These are phyloP conservation scores for Podosphaera aphanis DNA, from an alignment of 2,329 filamentous ascomycete species.

Conservation along the genomic window DNA sequence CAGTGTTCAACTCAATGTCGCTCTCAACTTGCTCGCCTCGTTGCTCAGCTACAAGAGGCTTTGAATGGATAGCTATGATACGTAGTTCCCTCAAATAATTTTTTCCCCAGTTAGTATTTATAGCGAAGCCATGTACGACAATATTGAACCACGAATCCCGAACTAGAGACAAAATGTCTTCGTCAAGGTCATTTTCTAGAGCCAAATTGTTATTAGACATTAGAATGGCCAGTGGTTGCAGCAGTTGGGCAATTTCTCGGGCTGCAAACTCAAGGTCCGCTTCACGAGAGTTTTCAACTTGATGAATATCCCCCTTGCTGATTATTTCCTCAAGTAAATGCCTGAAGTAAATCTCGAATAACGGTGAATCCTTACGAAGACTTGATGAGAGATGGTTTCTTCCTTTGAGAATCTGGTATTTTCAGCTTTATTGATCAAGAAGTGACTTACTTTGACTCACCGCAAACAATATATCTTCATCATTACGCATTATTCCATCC, in stretches of 20 bases:
- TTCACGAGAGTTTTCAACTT: slow-evolving; percentile 47
- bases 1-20: slow-evolving; percentile 88
- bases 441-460: slow-evolving; percentile 23
- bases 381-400: slow-evolving; percentile 54
- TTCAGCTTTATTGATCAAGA: neutral
- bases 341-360: slow-evolving; percentile 65
- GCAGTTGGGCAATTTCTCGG: slow-evolving; percentile 64
- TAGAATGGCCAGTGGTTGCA: slow-evolving; percentile 69
- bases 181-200: slow-evolving; percentile 25
- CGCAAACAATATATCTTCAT: slow-evolving; percentile 43
- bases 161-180: slow-evolving; percentile 49
- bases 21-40: slow-evolving; percentile 78
- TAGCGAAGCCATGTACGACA: slow-evolving; percentile 72
- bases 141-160: slow-evolving; percentile 98
- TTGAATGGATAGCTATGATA: slow-evolving; percentile 66
- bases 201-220: slow-evolving; percentile 42
- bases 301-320: slow-evolving; percentile 68
- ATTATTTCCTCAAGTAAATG: slow-evolving; percentile 72
- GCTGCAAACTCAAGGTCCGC: slow-evolving; percentile 64
- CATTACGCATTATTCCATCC: slow-evolving; percentile 46
- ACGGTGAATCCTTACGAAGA: slow-evolving; percentile 41
- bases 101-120: slow-evolving; percentile 48
- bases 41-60: slow-evolving; percentile 69
- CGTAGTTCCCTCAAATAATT: slow-evolving; percentile 55
- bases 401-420: slow-evolving; percentile 43